Base-by-base conservation (phyloP, 306 rosid species). In the Oemleria cerasiformis region DNA sequence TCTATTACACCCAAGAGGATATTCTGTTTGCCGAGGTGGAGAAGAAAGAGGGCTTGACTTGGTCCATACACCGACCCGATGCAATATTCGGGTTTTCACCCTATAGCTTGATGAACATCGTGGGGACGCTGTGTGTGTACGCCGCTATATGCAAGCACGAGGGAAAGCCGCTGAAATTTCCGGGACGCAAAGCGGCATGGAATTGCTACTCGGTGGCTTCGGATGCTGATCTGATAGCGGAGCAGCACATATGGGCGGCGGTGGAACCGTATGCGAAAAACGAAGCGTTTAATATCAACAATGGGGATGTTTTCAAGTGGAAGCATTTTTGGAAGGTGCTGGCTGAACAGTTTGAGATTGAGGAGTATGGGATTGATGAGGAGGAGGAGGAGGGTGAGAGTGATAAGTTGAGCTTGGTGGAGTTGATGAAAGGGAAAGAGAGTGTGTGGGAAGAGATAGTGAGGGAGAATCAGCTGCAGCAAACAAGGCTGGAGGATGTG, bases 101-200 rank as follows among this genome's bases (percentile, higher is more conserved):
- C n/a, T 84, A 54, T 39, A 88, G 91, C 57, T 49, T 86, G 78
- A 88, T 90, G 93, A 90, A 88, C 67, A 2, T 83, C 0, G 21
- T 88, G 5, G 91, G 93, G 2, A 44, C 81, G 0, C 77, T 90
- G 0, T 77, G 88, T 30, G 90, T 79, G 0, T 90, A 90, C 68
- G 96, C 93, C 7, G 79, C 96, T 7, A 75, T 90, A 63, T 90
- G 93, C 79, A 90, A 88, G 68, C 91, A 90, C 58, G 87, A 88
- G 68, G 84, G 86, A 0, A 8, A 54, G 61, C 86, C 88, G 4
- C 67, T 90, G 82, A 79, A 56, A 45, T 90, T 90, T 67, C 96
- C 96, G 0, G 93, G 96, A 1, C 73, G 76, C 0, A 80, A 62
- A 16, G 77, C 4, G 23, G 87, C 82, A 7, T 88, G 93, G 93